Base-by-base conservation (phyloP, 2,329 filamentous ascomycete species). In the Hortaea werneckii region DNA sequence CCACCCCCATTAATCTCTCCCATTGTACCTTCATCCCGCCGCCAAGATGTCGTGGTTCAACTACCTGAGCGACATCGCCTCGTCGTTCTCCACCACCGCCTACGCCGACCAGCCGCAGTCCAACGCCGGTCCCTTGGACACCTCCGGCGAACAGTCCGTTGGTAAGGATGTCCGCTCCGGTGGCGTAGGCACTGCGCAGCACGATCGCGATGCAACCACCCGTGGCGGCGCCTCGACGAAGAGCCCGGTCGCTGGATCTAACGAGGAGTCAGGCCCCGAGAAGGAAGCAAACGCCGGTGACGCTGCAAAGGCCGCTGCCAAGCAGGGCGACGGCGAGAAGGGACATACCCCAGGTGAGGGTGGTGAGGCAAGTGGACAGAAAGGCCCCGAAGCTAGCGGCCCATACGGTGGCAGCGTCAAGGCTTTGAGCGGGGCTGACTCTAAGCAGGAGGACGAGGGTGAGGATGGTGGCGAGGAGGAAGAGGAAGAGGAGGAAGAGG, bases 401-500 rank as follows among this genome's bases (percentile, higher is more conserved):
- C 57, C 57, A 30, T 49, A 57, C 48, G 57, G 57, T 13, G 57
- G 57, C 7, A 42, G 49, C 26, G 53, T 58, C 27, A 65, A 59
- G 50, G 58, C 58, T 43, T 58, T 57, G 10, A 62, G 65, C 50
- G 69, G 67, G 53, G 56, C 60, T 47, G 70, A 68, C 44, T 71
- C 71, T 28, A 71, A 70, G 39, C 69, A 69, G 13, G 77, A 74
- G 38, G 76, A 73, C 41, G 75, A 69, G 6, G 72, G 69, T 37
- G 75, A 74, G 20, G 75, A 76, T 12, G 79, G 74, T 27, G 79
- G 76, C 32, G 79, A 78, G 29, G 80, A 77, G 26, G 83, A 82
- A 27, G 83, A 84, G 38, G 82, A 83, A 30, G 82, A 84, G 32
- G 83, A 87, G 13, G 85, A 89, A 49, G 86, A 92, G 43, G 86